These are phyloP conservation scores for Prunus kanzakura DNA, from an alignment of 306 rosid species.

Conservation along the genomic window DNA sequence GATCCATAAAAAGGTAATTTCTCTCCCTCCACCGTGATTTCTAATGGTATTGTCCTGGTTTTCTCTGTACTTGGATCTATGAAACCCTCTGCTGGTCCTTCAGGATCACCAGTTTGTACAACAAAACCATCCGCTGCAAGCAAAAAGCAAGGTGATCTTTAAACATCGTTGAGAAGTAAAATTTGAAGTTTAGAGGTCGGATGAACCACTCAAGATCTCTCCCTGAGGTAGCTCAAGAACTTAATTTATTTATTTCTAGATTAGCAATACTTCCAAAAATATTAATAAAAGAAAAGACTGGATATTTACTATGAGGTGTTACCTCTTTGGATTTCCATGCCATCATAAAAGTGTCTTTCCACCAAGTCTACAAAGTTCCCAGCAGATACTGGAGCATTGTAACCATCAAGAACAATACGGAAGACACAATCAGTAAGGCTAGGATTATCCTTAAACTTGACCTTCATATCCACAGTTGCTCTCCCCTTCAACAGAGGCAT, in stretches of 20 bases:
- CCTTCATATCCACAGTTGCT: slow-evolving; percentile 98
- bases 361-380: slow-evolving; percentile 95
- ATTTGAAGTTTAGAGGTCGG: background rate
- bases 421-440: slow-evolving; percentile 73
- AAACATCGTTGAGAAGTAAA: background rate
- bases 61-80: slow-evolving; percentile 96
- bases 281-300: background rate
- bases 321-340: slow-evolving; percentile 99
- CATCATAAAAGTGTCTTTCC: slow-evolving; percentile 85
- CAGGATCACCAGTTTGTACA: slow-evolving; percentile 98
- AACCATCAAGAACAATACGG: slow-evolving; percentile 92
- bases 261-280: background rate
- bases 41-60: slow-evolving; percentile 77
- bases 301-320: slow-evolving; percentile 18
- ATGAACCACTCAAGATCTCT: background rate
- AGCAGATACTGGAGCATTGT: slow-evolving; percentile 90
- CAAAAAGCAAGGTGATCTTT: slow-evolving; percentile 14
- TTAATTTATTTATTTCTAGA: no score
- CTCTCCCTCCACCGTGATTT: slow-evolving; percentile 71
- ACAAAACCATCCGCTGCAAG: slow-evolving; percentile 92
- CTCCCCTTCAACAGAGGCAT: slow-evolving; percentile 93
- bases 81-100: slow-evolving; percentile 99
- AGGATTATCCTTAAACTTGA: slow-evolving; percentile 95
- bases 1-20: slow-evolving; percentile 82
- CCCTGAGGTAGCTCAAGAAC: no score